Base-by-base conservation (phyloP, 768 basidiomycete species). In the Collybia nuda region DNA sequence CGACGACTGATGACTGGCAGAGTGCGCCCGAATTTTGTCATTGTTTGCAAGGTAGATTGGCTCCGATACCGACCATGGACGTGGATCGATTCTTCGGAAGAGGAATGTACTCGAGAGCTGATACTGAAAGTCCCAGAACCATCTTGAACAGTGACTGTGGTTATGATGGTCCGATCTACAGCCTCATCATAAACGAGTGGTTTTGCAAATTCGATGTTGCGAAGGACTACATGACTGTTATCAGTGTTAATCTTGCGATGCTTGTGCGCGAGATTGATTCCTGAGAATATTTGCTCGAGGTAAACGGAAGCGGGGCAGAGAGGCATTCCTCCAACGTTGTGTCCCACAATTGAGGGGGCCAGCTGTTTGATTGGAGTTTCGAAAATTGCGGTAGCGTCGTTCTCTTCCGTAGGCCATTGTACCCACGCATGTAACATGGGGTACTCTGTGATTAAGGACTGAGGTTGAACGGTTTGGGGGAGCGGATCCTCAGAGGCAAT, bases 271-370 rank as follows among this genome's bases (percentile, higher is more conserved):
- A 78, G 67, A 24, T 67, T 51, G 9, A 79, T 66, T 1, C 75
- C 78, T 5, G 79, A 74, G 29, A 78, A 63, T 0, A 71, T 78
- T 37, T 81, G 75, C 54, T 87, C 84, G 11, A 82, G 60, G 54
- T 86, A 86, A 1, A 86, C 75, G 0, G 84, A 86, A 1, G 82
- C 86, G 8, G 86, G 85, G 55, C 85, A 87, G 4, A 86, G 70
- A 0, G 81, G 70, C 28, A 73, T 48, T 3, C 74, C 79, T 5
- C 72, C 78, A 6, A 88, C 84, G n/a, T 59, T 69, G 50, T 88
- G 86, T 0, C 85, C 84, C 18, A 62, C 53, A 6, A 88, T 81
- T 50, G 71, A 74, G 12, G 57, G 51, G 12, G 69, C 71, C 6
- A 88, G 48, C 38, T 64, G 58, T 3, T 52, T 47, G 17, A 84